Conservation (phyloP, 495 filamentous ascomycete species). For the Aspergillus ellipticus region DNA sequence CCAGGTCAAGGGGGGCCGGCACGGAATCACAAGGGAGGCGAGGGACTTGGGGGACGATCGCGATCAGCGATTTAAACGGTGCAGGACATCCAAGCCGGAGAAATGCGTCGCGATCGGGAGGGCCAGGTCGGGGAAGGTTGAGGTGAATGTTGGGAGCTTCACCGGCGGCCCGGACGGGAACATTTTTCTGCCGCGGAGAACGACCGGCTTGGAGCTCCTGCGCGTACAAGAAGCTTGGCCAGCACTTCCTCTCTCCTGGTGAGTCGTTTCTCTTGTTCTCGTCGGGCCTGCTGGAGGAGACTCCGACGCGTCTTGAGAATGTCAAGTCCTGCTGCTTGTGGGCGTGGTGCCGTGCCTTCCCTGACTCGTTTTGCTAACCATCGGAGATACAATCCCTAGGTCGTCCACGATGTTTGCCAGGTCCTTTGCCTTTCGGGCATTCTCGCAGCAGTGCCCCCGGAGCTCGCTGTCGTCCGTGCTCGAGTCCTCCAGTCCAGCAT, state of each 20-base stretch:
- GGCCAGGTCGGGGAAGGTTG: constrained; percentile 29
- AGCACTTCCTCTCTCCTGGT: neutral
- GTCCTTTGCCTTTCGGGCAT: constrained; percentile 25
- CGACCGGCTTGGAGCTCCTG: constrained; percentile 9
- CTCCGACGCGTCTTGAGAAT: neutral
- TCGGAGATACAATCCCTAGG: constrained; percentile 9
- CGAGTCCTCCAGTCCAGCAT: constrained; percentile 17
- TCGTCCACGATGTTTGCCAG: constrained; percentile 30
- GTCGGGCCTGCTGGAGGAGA: neutral
- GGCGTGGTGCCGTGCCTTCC: neutral
- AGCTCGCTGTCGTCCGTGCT: constrained; percentile 12
- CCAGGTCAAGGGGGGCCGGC: constrained; percentile 19
- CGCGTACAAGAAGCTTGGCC: neutral
- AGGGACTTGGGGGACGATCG: neutral
- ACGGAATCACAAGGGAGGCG: constrained; percentile 9
- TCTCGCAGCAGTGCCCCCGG: constrained; percentile 26
- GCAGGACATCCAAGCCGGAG: constrained; percentile 8
- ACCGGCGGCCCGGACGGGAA: constrained; percentile 46
- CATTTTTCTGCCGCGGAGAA: constrained; percentile 44
- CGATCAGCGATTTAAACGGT: constrained; percentile 5
- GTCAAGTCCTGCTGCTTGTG: neutral
- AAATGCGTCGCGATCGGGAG: constrained; percentile 7
- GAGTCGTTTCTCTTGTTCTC: neutral
- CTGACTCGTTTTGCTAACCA: constrained; percentile 3
- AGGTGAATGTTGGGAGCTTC: constrained; percentile 40